Base-by-base conservation (phyloP, 1,284 basidiomycete species). In the Taiwanofungus camphoratus region DNA sequence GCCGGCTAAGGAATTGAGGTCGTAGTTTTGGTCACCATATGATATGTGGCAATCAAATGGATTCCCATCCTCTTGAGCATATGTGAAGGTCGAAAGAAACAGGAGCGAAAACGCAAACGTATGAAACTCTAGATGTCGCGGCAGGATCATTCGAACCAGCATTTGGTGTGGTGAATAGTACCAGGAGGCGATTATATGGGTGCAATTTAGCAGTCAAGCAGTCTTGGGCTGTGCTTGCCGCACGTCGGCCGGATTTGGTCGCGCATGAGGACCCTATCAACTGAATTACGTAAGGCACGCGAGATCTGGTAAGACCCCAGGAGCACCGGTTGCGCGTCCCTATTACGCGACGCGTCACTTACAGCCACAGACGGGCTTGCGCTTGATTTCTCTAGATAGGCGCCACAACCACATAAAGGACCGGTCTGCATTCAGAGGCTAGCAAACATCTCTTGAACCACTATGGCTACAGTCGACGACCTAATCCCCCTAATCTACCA, bases 401-500 rank as follows among this genome's bases (percentile, higher is more conserved):
- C 16, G 5, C 41, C n/a, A 37, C 36, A 44, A 27, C 32, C 32
- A 20, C 41, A 35, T 32, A 42, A 35, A 35, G 3, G 16, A n/a
- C 16, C 12, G 6, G 2, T 27, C 34, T 37, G 12, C 8, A 11
- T 35, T 21, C 9, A 7, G 3, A 26, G 18, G 24, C 20, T 13
- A 19, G n/a, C 15, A 20, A 30, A 34, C 27, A n/a, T 4, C 35
- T 18, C 15, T 26, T 19, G 15, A 12, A 16, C 41, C 3, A 33
- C 45, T 36, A 86, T 85, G 82, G 68, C 77, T 33, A 69, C 73
- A 37, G 63, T 83, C 31, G 74, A 82, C 50, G 57, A 53, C 24
- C 68, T 88, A 16, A 52, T 67, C n/a, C 60, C 68, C 8, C 56
- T 70, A 12, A 84, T 89, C 44, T 89, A 89, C 58, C 85, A 88